Evolutionary conservation across 1,284 basidiomycete genomes (phyloP).

Genomic region (Sutorius eximius): DNA sequence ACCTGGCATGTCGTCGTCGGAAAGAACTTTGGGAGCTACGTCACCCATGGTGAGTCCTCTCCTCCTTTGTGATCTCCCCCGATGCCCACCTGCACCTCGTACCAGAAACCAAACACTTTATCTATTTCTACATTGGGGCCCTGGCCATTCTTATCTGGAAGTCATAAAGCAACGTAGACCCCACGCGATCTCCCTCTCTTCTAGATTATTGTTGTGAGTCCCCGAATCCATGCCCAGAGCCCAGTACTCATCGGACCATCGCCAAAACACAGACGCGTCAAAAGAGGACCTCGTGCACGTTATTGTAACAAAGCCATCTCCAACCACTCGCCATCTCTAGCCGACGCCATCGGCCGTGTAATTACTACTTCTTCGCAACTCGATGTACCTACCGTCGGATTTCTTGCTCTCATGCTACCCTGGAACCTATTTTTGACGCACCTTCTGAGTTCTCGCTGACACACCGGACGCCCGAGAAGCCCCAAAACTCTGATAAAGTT

Average conservation of each 20-base stretch:
- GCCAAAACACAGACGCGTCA: conserved; percentile 14
- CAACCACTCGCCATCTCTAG: conserved; percentile 14
- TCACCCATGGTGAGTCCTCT: conserved; percentile 77
- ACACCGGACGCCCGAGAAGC: not conserved
- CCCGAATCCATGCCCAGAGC: not conserved
- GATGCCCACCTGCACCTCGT: conserved; percentile 6
- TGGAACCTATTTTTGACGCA: not conserved
- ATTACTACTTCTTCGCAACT: conserved; percentile 17
- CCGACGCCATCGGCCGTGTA: conserved; percentile 21
- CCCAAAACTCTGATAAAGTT: not conserved
- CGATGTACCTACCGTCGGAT: conserved; percentile 22
- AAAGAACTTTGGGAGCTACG: conserved; percentile 97
- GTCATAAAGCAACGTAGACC: conserved; percentile 52
- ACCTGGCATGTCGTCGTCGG: conserved; percentile 99
- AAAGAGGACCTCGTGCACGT: conserved; percentile 20
- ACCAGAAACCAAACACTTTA: conserved; percentile 93
- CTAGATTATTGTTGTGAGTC: conserved; percentile 33
- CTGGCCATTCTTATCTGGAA: conserved; percentile 95
- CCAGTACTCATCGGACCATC: conserved; percentile 1
- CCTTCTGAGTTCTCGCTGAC: not conserved
- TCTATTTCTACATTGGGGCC: conserved; percentile 92
- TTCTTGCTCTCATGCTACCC: conserved; percentile 9
- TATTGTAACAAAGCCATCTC: conserved; percentile 27
- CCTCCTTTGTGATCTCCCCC: not conserved
- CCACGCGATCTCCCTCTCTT: conserved; percentile 10